These are phyloP conservation scores for Collybia nuda DNA, from an alignment of 768 basidiomycete species.

Conservation along the genomic window DNA sequence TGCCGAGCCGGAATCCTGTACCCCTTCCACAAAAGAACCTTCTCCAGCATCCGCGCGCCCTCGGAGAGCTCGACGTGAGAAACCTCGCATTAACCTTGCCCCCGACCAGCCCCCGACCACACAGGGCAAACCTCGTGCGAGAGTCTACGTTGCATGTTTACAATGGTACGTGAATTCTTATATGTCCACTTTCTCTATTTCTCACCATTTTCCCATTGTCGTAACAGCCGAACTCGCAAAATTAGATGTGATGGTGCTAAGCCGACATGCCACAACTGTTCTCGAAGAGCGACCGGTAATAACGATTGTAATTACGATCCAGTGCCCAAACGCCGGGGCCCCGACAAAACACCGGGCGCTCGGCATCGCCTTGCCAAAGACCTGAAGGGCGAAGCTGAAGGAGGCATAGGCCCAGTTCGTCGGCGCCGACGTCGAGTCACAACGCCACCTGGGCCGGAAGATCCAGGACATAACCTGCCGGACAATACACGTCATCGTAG, in stretches of 20 bases:
- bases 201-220: constrained; percentile 1
- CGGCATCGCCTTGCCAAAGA: constrained; percentile 61
- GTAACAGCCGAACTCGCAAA: constrained; percentile 66
- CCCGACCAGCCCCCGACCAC: constrained; percentile 79
- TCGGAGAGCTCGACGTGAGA: constrained; percentile 50
- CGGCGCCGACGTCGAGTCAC: constrained; percentile 35
- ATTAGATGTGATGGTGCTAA: constrained; percentile 83
- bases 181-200: constrained; percentile 2
- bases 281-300: constrained; percentile 43
- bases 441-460: constrained; percentile 8
- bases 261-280: constrained; percentile 74
- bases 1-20: constrained; percentile 1
- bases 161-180: constrained; percentile 55
- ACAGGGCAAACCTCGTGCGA: constrained; percentile 72
- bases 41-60: constrained; percentile 13
- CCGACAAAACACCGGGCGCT: constrained; percentile 78
- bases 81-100: constrained; percentile 65
- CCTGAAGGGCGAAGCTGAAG: constrained; percentile 31
- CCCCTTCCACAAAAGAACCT: not conserved
- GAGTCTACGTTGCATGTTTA: constrained; percentile 78
- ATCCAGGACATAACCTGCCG: not conserved
- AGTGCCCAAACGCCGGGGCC: constrained; percentile 75
- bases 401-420: constrained; percentile 18
- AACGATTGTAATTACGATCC: constrained; percentile 66
- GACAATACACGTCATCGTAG: not conserved